A percentile compares a stretch with the other conserved stretches of the same genome.
Evolutionary conservation across 2,329 filamentous ascomycete genomes (phyloP).

Genomic region (Proliferodiscus dingleyae): DNA sequence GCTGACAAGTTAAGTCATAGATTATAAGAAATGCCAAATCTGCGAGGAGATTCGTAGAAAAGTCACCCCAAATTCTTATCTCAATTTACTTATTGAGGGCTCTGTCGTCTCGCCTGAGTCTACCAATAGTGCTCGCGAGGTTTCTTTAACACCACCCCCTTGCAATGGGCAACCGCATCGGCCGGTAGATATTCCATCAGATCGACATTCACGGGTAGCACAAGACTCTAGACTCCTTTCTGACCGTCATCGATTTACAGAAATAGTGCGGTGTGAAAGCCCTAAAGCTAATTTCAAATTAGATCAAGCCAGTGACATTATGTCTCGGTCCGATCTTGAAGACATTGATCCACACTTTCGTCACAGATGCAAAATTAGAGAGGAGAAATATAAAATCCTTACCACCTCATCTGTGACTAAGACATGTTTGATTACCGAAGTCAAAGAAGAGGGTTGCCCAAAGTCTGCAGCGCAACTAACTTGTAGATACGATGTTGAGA

Average conservation of each 20-base stretch:
- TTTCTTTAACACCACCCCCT: not conserved
- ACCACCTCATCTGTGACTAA: not conserved
- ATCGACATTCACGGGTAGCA: not conserved
- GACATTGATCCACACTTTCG: constrained; percentile 12
- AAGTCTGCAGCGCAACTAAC: not conserved
- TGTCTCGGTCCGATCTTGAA: constrained; percentile 1
- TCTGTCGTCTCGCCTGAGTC: not conserved
- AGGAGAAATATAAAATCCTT: constrained; percentile 4
- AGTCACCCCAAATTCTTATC: constrained; percentile 18
- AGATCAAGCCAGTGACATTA: not conserved
- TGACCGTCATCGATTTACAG: not conserved
- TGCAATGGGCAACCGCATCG: not conserved
- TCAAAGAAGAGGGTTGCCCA: not conserved
- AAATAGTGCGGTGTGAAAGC: not conserved
- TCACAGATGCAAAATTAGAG: constrained; percentile 7
- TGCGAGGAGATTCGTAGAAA: not conserved
- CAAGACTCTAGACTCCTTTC: not conserved
- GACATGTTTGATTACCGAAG: not conserved
- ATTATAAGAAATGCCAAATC: not conserved
- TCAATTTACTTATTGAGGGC: constrained; percentile 14
- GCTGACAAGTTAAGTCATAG: not conserved
- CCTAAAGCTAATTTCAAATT: not conserved
- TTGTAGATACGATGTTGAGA: not conserved
- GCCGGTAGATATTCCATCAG: not conserved
- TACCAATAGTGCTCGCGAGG: not conserved